Conservation (phyloP, 306 rosid species). For the Dryas alaskensis region DNA sequence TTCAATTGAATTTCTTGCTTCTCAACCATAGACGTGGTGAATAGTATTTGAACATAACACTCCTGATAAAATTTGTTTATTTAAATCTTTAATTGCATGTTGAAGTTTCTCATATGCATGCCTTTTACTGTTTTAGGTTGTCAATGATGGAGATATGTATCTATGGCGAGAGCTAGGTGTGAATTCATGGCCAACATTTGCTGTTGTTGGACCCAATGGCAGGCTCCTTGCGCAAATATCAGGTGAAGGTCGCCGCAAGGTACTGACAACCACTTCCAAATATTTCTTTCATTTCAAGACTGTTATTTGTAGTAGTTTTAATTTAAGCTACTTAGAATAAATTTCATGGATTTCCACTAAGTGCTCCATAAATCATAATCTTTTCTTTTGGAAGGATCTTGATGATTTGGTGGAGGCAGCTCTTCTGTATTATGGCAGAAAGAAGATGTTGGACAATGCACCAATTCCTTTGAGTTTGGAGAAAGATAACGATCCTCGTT, state of each 20-base stretch:
- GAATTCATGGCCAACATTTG: slow-evolving; percentile 97
- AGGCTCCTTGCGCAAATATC: slow-evolving; percentile 86
- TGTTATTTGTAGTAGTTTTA: not conserved
- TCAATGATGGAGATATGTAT: slow-evolving; percentile 92
- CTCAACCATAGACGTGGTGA: not conserved
- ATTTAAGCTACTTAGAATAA: not conserved
- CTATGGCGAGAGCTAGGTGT: slow-evolving; percentile 89
- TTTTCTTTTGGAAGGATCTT: slow-evolving; percentile 63
- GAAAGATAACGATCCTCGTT: slow-evolving; percentile 86
- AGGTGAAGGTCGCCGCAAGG: slow-evolving; percentile 95
- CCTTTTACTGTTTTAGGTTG: slow-evolving; percentile 55
- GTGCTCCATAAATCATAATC: not conserved
- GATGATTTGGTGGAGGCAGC: slow-evolving; percentile 95
- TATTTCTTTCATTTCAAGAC: not conserved
- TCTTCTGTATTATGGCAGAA: slow-evolving; percentile 71
- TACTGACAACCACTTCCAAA: slow-evolving; percentile 30
- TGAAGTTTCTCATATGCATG: not conserved
- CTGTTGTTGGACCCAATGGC: slow-evolving; percentile 78
- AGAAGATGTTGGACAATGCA: slow-evolving; percentile 61
- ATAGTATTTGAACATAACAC: not conserved
- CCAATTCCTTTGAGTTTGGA: slow-evolving; percentile 71
- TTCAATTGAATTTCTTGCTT: not conserved
- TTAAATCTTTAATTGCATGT: not conserved
- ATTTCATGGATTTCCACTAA: not conserved
- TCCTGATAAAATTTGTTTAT: not conserved